phyloP scores from a whole-genome alignment of 164 flowering plant species.

The Umbilicus rupestris region DNA sequence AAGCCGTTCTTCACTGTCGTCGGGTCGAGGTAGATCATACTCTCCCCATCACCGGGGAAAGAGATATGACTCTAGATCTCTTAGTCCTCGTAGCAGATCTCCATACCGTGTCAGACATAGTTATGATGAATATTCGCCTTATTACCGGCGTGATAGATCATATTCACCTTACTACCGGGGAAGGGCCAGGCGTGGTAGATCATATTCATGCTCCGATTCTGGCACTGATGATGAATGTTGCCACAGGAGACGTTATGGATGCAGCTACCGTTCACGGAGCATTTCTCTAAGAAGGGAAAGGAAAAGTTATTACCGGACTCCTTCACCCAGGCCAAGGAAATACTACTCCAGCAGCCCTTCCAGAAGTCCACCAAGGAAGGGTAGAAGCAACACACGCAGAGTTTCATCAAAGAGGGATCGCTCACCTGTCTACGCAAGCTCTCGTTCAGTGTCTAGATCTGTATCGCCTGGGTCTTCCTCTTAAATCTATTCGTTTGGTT shows the following conservation, averaged over 20 bases:
- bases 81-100: slow-evolving; percentile 9
- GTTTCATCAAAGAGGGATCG: not conserved
- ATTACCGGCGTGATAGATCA: slow-evolving; percentile 9
- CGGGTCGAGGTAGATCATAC: slow-evolving; percentile 5
- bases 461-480: not conserved
- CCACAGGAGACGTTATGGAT: not conserved
- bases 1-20: slow-evolving; percentile 7
- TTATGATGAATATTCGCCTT: slow-evolving; percentile 15
- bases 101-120: slow-evolving; percentile 7
- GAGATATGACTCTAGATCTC: slow-evolving; percentile 19
- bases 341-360: slow-evolving; percentile 1
- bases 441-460: slow-evolving; percentile 8
- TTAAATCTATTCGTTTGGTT: not conserved
- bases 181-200: slow-evolving; percentile 8
- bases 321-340: not conserved
- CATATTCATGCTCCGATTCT: slow-evolving; percentile 13
- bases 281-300: not conserved
- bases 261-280: slow-evolving; percentile 1
- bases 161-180: slow-evolving; percentile 17
- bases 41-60: not conserved
- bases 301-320: not conserved
- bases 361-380: slow-evolving; percentile 4
- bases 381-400: not conserved
- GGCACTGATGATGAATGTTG: slow-evolving; percentile 1
- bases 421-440: not conserved